Percentiles rank a stretch among this genome's conserved stretches.
Conservation (phyloP, 208 protist genomes). For the Trypanosoma vivax region DNA sequence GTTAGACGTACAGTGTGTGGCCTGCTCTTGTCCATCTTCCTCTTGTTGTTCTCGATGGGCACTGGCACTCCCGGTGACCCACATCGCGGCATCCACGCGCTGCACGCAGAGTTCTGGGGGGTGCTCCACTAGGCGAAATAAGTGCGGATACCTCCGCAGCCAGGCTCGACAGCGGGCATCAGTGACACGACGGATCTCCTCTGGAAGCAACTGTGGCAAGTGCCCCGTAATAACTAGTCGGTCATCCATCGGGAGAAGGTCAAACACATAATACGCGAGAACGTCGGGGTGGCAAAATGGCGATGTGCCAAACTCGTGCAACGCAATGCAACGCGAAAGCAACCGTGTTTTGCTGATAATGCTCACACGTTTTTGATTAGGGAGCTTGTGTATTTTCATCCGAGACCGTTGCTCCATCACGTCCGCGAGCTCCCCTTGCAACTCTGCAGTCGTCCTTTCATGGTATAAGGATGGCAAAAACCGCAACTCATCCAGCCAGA, state of each 20-base stretch:
- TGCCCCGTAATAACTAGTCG: constrained; percentile 14
- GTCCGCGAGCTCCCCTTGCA: constrained; percentile 11
- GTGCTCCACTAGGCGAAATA: constrained; percentile 22
- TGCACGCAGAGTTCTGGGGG: constrained; percentile 22
- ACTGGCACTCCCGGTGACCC: background rate
- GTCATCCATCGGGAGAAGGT: constrained; percentile 22
- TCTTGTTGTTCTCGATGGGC: background rate
- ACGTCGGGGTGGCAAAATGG: constrained; percentile 26
- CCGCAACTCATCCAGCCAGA: constrained; percentile 23
- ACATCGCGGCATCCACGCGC: background rate
- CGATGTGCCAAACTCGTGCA: constrained; percentile 18
- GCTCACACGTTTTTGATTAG: constrained; percentile 14
- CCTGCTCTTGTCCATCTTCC: background rate
- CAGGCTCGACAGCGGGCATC: constrained; percentile 20
- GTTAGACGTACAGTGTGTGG: background rate
- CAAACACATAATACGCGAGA: constrained; percentile 35
- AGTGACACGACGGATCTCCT: constrained; percentile 13
- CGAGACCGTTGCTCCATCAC: background rate
- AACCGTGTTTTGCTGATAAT: constrained; percentile 11
- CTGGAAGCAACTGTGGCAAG: constrained; percentile 15
- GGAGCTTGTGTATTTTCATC: constrained; percentile 5
- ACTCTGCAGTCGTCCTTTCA: constrained; percentile 3
- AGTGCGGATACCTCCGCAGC: constrained; percentile 22
- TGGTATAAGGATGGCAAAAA: constrained; percentile 17
- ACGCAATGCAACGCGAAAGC: constrained; percentile 18